Conservation (phyloP, 495 filamentous ascomycete species). For the Venustampulla echinocandica region DNA sequence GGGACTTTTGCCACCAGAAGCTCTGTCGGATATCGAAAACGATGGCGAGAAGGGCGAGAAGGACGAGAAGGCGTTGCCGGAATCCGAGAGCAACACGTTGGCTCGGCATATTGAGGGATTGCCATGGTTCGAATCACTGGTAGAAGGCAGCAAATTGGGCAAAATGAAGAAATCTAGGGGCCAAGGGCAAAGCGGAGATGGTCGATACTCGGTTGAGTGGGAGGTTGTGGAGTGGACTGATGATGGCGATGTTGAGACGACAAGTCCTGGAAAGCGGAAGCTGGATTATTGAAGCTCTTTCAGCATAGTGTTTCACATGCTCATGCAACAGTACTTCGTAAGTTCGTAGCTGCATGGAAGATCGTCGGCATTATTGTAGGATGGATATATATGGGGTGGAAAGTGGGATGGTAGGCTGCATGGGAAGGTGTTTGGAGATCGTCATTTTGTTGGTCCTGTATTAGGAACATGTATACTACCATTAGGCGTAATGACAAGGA, state of each 20-base stretch:
- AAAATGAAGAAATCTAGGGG: constrained; percentile 53
- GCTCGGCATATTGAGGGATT: constrained; percentile 46
- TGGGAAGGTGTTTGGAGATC: too few species aligned
- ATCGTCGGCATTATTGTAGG: too few species aligned
- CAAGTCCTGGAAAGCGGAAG: constrained; percentile 52
- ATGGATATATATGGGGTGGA: too few species aligned
- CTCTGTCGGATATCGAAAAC: constrained; percentile 29
- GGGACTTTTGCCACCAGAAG: constrained; percentile 48
- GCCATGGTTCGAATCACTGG: constrained; percentile 78
- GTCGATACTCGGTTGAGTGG: constrained; percentile 62
- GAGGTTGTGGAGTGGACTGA: constrained; percentile 72
- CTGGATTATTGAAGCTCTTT: too few species aligned
- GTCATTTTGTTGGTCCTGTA: too few species aligned
- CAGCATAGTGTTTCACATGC: too few species aligned
- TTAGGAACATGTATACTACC: too few species aligned
- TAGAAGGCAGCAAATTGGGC: constrained; percentile 64
- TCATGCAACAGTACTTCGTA: too few species aligned
- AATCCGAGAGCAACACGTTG: too few species aligned
- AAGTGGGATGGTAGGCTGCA: too few species aligned
- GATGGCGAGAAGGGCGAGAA: constrained; percentile 3
- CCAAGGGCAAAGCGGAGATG: constrained; percentile 42
- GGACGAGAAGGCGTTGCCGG: constrained; percentile 19
- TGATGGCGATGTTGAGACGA: constrained; percentile 38
- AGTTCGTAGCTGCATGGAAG: too few species aligned
- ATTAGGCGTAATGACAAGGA: too few species aligned